Percentiles rank a stretch among this genome's conserved stretches.
phyloP scores from a whole-genome alignment of 495 filamentous ascomycete species.

The Aspergillus ellipticus region DNA sequence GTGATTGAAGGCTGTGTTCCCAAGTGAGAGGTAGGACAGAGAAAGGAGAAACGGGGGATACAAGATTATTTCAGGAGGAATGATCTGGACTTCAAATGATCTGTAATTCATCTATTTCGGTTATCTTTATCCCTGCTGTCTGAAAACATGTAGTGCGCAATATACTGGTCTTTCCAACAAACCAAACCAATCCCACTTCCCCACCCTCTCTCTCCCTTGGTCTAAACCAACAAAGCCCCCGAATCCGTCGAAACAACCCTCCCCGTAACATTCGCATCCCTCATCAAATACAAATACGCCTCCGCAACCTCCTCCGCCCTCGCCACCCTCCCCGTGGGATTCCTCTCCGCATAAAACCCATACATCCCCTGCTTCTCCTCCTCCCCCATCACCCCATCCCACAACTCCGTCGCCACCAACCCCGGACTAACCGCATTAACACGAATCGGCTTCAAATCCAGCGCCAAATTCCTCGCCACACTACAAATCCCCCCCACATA shows the following conservation, averaged over 20 bases:
- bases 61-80: no score
- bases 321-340: conserved; percentile 44
- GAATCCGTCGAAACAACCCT: conserved; percentile 32
- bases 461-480: conserved; percentile 49
- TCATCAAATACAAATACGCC: conserved; percentile 64
- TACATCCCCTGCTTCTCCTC: conserved; percentile 20
- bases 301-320: conserved; percentile 60
- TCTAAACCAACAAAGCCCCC: conserved; percentile 12
- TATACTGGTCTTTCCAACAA: no score
- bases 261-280: conserved; percentile 52
- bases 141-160: no score
- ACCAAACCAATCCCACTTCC: no score
- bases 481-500: conserved; percentile 44
- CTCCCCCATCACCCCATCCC: conserved; percentile 23
- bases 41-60: no score
- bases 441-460: conserved; percentile 58
- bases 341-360: not conserved
- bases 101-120: no score
- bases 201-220: no score
- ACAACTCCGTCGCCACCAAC: conserved; percentile 50
- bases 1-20: no score
- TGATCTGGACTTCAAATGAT: no score
- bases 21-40: no score
- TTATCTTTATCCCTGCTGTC: no score
- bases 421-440: conserved; percentile 63